Evolutionary conservation across 495 filamentous ascomycete species (phyloP), one percentile per base, ranked within the genome.

Genomic region (Stereocaulon alpinum): DNA sequence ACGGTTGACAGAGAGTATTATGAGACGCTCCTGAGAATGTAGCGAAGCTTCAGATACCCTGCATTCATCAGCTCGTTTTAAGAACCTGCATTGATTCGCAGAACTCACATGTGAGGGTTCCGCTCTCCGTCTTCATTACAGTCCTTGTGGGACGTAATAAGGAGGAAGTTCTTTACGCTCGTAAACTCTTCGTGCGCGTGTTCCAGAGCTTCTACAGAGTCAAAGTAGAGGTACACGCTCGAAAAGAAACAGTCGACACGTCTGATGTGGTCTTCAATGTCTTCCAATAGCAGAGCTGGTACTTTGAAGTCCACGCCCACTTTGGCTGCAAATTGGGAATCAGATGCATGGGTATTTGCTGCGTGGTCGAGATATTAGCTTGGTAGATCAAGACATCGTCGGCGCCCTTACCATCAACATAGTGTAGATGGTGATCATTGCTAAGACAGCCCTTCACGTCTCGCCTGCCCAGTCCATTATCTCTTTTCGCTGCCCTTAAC

Each of bases 91-190:
- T 15, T 40, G 3, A 5, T 34, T 20, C 15, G 6, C 22, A 6
- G n/a, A 15, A 61, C 66, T 58, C 58, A 70, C 68, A 63, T 56
- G 54, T 70, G 63, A 6, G 62, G 56, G 15, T 58, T 64, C 18
- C 68, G 59, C 43, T 65, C 69, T 20, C 69, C 69, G 27, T 70
- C 60, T 6, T 47, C 20, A 54, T 70, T 67, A 45, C 69, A 71
- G 18, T 65, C 69, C 22, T 49, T 47, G 58, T 71, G 69, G 6
- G 69, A 67, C 42, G 69, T 71, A 11, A 71, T 61, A 24, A 70
- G 32, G 3, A 68, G 50, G 49, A 70, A 67, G 11, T 51, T 61
- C 20, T 41, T 24, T 6, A 54, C 24, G 6, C 18, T n/a, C 37
- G 42, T 37, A 30, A 63, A 37, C 40, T 58, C 40, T 5, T 59